Percentiles rank a stretch among this genome's conserved stretches.
Conservation (phyloP, 495 filamentous ascomycete species). For the Tuber brumale region DNA sequence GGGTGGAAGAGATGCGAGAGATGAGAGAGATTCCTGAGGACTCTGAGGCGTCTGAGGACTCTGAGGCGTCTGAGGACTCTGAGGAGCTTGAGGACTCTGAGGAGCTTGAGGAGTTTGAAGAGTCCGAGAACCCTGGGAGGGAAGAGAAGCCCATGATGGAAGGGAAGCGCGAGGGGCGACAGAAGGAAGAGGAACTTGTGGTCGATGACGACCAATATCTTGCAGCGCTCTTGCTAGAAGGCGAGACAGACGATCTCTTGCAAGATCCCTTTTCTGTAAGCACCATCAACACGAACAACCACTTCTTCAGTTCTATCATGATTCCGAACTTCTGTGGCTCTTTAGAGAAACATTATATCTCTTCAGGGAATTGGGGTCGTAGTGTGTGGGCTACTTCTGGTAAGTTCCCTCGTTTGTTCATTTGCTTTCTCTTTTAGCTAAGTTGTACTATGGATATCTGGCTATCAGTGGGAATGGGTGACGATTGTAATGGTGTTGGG, state of each 20-base stretch:
- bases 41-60: too few species aligned
- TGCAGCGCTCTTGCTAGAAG: not conserved
- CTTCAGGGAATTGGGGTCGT: not conserved
- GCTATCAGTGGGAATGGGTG: not conserved
- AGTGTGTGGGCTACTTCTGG: not conserved
- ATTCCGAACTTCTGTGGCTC: not conserved
- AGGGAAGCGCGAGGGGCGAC: not conserved
- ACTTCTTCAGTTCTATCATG: not conserved
- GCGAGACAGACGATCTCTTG: not conserved
- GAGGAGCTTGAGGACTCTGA: too few species aligned
- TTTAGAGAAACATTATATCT: not conserved
- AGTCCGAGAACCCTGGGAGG: slow-evolving; percentile 44
- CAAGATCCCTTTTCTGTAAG: not conserved
- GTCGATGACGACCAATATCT: not conserved
- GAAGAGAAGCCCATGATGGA: too few species aligned
- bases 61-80: too few species aligned
- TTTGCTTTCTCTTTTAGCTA: not conserved
- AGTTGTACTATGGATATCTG: not conserved
- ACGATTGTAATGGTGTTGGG: not conserved
- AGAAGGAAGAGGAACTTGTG: not conserved
- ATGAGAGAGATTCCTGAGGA: slow-evolving; percentile 32
- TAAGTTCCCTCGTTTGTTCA: not conserved
- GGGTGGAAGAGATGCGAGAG: slow-evolving; percentile 36
- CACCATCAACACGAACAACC: not conserved
- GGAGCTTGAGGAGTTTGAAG: too few species aligned